phyloP scores from a whole-genome alignment of 257 asterid species.

The Nyctanthes arbortristis region DNA sequence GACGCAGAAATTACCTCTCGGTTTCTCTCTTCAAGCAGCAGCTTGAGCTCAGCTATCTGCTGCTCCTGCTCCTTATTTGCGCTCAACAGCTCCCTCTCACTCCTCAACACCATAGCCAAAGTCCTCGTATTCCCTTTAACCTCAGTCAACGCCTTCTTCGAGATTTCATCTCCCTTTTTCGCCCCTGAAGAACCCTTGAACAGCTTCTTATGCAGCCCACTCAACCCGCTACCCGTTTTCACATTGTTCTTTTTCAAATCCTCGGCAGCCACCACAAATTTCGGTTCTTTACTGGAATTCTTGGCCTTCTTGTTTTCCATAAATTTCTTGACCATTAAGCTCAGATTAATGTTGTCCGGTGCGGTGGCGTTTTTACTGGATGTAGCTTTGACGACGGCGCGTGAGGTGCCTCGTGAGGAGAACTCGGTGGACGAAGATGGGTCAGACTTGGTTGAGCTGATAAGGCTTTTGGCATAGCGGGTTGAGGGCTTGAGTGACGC shows the following conservation, averaged over 20 bases:
- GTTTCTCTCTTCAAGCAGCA: slow-evolving; percentile 64
- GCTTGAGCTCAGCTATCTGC: slow-evolving; percentile 62
- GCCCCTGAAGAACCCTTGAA: slow-evolving; percentile 63
- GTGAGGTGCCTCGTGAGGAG: slow-evolving; percentile 33
- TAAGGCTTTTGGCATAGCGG: slow-evolving; percentile 61
- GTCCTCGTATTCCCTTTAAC: slow-evolving; percentile 80
- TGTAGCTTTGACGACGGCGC: slow-evolving; percentile 30
- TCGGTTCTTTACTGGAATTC: slow-evolving; percentile 40
- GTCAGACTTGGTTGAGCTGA: slow-evolving; percentile 64
- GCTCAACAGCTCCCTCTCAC: slow-evolving; percentile 88
- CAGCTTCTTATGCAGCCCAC: slow-evolving; percentile 78
- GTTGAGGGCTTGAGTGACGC: slow-evolving; percentile 74
- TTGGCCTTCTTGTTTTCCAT: slow-evolving; percentile 61
- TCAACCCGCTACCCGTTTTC: slow-evolving; percentile 50
- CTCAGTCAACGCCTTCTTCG: slow-evolving; percentile 81
- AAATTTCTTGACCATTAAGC: slow-evolving; percentile 69
- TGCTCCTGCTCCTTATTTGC: slow-evolving; percentile 66
- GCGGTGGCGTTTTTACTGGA: slow-evolving; percentile 31
- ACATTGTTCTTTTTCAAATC: slow-evolving; percentile 62
- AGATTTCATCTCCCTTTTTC: slow-evolving; percentile 50
- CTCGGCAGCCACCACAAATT: slow-evolving; percentile 56
- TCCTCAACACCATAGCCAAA: slow-evolving; percentile 85
- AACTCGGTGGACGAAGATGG: slow-evolving; percentile 71
- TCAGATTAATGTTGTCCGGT: slow-evolving; percentile 33
- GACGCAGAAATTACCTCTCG: slow-evolving; percentile 47